phyloP scores from a whole-genome alignment of 75 land plant genomes.

The Picea glauca region DNA sequence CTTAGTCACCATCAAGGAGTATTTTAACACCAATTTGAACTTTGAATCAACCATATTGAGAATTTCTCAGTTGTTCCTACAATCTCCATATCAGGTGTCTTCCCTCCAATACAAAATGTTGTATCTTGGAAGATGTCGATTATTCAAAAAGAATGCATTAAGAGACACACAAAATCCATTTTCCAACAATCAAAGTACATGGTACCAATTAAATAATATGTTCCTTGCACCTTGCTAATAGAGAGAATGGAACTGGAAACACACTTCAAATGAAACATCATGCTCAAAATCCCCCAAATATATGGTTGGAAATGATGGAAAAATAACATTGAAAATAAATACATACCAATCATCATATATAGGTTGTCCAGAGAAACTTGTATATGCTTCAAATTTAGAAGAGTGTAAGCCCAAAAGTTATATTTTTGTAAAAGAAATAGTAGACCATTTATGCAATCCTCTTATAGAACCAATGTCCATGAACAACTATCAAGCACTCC shows the following conservation, averaged over 20 bases:
- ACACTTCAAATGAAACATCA: constrained; percentile 82
- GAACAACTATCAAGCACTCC: constrained; percentile 80
- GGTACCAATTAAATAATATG: constrained; percentile 63
- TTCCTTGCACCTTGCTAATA: constrained; percentile 85
- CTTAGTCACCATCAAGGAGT: no score
- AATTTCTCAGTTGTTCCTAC: constrained; percentile 42
- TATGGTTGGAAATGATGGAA: constrained; percentile 90
- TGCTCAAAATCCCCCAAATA: constrained; percentile 89
- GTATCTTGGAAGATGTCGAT: constrained; percentile 20
- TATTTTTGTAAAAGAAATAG: constrained; percentile 89
- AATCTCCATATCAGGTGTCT: constrained; percentile 48
- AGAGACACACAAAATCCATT: constrained; percentile 72
- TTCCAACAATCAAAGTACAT: constrained; percentile 77
- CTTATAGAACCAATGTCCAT: constrained; percentile 98
- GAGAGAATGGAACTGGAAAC: constrained; percentile 84
- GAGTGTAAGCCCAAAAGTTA: constrained; percentile 84
- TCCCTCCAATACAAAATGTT: constrained; percentile 50
- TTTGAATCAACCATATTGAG: no score
- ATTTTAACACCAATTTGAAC: no score
- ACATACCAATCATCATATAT: constrained; percentile 88
- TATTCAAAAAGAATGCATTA: constrained; percentile 37
- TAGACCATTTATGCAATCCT: constrained; percentile 85
- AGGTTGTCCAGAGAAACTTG: constrained; percentile 69
- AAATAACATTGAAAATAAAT: constrained; percentile 73
- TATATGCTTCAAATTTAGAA: constrained; percentile 73